phyloP scores from a whole-genome alignment of 2,329 filamentous ascomycete species.

The Trichophaea hybrida region DNA sequence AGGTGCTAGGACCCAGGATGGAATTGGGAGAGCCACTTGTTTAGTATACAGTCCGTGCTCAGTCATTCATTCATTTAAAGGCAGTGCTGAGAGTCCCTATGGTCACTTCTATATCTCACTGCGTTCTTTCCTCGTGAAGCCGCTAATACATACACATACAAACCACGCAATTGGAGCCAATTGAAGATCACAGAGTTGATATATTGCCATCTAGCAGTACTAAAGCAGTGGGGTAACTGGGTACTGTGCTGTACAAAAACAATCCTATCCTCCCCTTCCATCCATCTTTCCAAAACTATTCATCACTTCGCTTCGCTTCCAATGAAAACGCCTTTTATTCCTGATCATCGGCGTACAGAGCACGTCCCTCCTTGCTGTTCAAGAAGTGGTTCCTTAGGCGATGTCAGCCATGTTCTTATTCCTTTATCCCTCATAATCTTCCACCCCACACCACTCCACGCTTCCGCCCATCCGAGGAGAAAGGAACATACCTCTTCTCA shows the following conservation, averaged over 20 bases:
- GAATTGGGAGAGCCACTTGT: too few relatives aligned
- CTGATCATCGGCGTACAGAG: conserved; percentile 37
- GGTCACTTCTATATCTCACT: too few relatives aligned
- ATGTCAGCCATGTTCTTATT: not conserved
- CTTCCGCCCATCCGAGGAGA: conserved; percentile 15
- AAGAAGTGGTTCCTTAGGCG: conserved; percentile 59
- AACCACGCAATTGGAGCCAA: not conserved
- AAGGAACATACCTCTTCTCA: conserved; percentile 57
- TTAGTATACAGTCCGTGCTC: too few relatives aligned
- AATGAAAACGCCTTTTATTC: not conserved
- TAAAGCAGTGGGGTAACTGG: not conserved
- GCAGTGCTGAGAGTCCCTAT: not conserved
- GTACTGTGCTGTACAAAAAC: not conserved
- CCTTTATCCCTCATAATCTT: not conserved
- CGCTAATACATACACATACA: not conserved
- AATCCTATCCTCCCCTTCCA: not conserved
- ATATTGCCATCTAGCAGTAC: not conserved
- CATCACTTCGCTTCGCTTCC: not conserved
- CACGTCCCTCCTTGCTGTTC: conserved; percentile 62
- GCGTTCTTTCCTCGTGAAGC: too few relatives aligned
- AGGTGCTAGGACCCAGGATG: too few relatives aligned
- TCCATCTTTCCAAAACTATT: not conserved
- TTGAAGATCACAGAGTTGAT: not conserved
- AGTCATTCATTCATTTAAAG: not conserved
- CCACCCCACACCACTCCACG: conserved; percentile 7